Conservation (phyloP, 2,329 filamentous ascomycete species). For the Biscogniauxia marginata region DNA sequence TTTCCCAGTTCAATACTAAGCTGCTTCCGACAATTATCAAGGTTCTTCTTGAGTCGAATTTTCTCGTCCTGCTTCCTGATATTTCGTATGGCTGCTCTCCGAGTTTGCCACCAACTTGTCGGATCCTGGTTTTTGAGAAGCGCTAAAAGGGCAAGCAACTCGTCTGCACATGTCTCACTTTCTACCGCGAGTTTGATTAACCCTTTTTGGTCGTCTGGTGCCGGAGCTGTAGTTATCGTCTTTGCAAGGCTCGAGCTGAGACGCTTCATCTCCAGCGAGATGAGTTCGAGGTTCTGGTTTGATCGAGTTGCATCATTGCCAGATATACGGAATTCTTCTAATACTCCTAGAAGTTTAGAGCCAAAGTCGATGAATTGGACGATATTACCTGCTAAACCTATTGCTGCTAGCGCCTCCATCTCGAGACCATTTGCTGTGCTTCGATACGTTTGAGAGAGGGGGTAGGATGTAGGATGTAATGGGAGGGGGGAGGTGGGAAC, state of each 20-base stretch:
- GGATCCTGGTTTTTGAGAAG: slow-evolving; percentile 5
- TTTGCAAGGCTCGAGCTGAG: background rate
- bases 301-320: slow-evolving; percentile 6
- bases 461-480: no score
- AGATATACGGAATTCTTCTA: slow-evolving; percentile 7
- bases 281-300: slow-evolving; percentile 6
- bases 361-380: slow-evolving; percentile 12
- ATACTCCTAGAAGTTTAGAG: slow-evolving; percentile 5
- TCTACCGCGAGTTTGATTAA: slow-evolving; percentile 8
- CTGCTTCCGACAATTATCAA: slow-evolving; percentile 8
- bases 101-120: background rate
- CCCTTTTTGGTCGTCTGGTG: slow-evolving; percentile 5
- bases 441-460: no score
- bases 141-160: slow-evolving; percentile 9
- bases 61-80: slow-evolving; percentile 5
- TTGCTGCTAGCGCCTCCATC: slow-evolving; percentile 14
- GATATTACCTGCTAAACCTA: slow-evolving; percentile 13
- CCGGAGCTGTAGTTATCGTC: background rate
- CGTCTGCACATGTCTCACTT: slow-evolving; percentile 5
- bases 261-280: slow-evolving; percentile 10
- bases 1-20: slow-evolving; percentile 7
- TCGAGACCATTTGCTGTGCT: no score
- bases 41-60: background rate
- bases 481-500: no score
- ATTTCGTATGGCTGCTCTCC: slow-evolving; percentile 1